phyloP scores from a whole-genome alignment of 805 yeast species.

The Metschnikowia amazonensis region DNA sequence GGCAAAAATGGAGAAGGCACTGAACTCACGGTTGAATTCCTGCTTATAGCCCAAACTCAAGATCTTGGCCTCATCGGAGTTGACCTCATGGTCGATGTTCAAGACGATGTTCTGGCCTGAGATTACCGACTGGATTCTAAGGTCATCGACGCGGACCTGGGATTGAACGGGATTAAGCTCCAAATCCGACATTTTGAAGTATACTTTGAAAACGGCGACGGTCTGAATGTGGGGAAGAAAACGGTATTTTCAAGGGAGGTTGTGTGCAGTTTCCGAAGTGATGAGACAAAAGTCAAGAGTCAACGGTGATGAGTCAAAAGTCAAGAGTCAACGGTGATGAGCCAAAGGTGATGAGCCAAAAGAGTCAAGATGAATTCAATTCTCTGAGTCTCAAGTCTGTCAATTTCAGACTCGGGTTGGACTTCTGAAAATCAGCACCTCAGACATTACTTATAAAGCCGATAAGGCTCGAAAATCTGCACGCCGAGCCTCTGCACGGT shows the following conservation, averaged over 20 bases:
- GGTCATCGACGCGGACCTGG: conserved; percentile 33
- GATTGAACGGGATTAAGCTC: conserved; percentile 21
- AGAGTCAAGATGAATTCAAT: no score
- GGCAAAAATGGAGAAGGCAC: conserved; percentile 54
- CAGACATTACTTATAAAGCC: not conserved
- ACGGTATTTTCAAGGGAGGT: not conserved
- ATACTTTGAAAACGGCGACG: not conserved
- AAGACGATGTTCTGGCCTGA: conserved; percentile 37
- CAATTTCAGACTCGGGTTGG: not conserved
- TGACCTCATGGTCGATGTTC: conserved; percentile 47
- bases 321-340: no score
- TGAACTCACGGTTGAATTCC: conserved; percentile 58
- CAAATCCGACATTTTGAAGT: conserved; percentile 5
- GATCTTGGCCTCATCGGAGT: conserved; percentile 49
- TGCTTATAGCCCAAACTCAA: conserved; percentile 60
- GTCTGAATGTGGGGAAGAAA: not conserved
- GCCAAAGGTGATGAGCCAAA: no score
- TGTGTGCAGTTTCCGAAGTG: no score
- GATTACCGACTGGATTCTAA: conserved; percentile 34
- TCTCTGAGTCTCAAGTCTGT: not conserved
- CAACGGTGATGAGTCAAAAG: no score
- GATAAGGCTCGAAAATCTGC: not conserved
- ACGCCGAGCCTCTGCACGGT: not conserved
- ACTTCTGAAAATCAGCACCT: no score
- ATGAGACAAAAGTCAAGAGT: no score